Percentiles rank a stretch among this genome's conserved stretches.
These are phyloP conservation scores for Oryza glaberrima DNA, from an alignment of 176 grass and related monocot genomes.

Conservation along the genomic window DNA sequence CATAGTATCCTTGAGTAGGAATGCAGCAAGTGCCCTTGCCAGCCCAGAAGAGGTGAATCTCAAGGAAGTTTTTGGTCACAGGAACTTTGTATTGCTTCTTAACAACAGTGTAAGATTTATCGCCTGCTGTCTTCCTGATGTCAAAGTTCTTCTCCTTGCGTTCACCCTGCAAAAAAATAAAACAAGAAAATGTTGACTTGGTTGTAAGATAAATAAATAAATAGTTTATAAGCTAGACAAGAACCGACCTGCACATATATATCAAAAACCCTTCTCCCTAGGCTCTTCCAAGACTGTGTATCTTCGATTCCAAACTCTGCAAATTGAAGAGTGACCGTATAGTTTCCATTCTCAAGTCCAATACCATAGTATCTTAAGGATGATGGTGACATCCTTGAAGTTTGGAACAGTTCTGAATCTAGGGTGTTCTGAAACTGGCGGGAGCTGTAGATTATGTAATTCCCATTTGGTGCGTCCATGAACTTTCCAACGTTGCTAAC, in stretches of 20 bases:
- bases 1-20: conserved; percentile 76
- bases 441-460: conserved; percentile 56
- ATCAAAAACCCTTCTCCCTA: conserved; percentile 85
- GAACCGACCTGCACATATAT: conserved; percentile 86
- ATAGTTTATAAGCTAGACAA: not conserved
- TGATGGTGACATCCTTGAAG: conserved; percentile 78
- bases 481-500: conserved; percentile 76
- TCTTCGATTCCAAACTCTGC: conserved; percentile 59
- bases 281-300: conserved; percentile 54
- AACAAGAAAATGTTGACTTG: not conserved
- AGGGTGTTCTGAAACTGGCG: conserved; percentile 66
- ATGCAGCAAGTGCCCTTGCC: conserved; percentile 96
- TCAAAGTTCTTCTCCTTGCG: conserved; percentile 77
- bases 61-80: conserved; percentile 86
- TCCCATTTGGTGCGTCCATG: conserved; percentile 28
- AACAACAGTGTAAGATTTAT: conserved; percentile 67
- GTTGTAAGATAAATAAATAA: not conserved
- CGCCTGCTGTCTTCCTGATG: conserved; percentile 68
- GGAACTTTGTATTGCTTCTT: conserved; percentile 51
- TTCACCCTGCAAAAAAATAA: conserved; percentile 45
- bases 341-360: conserved; percentile 92
- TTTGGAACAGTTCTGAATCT: conserved; percentile 75
- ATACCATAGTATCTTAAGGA: conserved; percentile 43
- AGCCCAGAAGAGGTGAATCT: conserved; percentile 98
- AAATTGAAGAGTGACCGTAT: conserved; percentile 82